Conservation (phyloP, 2,329 filamentous ascomycete genomes). For the Ophiosphaerella herpotricha region DNA sequence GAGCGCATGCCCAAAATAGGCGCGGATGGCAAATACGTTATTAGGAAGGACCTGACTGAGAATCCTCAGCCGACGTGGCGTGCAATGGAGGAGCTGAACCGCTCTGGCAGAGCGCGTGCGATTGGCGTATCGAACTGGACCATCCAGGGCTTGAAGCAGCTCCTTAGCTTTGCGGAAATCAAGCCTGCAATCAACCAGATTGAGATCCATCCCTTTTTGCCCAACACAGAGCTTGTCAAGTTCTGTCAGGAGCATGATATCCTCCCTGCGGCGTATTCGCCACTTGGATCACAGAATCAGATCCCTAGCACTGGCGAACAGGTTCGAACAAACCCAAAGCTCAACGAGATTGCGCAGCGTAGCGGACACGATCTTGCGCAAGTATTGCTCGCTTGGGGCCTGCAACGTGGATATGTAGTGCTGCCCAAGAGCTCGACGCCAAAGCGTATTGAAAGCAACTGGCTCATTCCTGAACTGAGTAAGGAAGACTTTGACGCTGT, state of each 20-base stretch:
- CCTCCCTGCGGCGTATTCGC: conserved; percentile 68
- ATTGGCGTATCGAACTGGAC: conserved; percentile 79
- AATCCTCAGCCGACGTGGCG: conserved; percentile 71
- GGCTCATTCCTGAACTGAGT: conserved; percentile 63
- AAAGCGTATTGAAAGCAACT: conserved; percentile 61
- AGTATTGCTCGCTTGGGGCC: conserved; percentile 79
- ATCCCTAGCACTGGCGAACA: conserved; percentile 71
- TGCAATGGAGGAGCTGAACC: conserved; percentile 66
- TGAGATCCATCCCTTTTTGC: conserved; percentile 75
- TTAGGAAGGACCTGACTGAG: conserved; percentile 68
- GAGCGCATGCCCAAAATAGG: conserved; percentile 61
- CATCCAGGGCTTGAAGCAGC: conserved; percentile 68
- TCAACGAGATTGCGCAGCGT: conserved; percentile 71
- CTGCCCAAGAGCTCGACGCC: conserved; percentile 50
- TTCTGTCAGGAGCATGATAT: conserved; percentile 65
- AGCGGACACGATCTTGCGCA: conserved; percentile 78
- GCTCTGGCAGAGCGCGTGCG: conserved; percentile 64
- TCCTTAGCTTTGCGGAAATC: conserved; percentile 66
- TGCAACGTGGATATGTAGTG: conserved; percentile 68
- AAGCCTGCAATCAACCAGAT: conserved; percentile 76
- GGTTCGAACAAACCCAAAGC: conserved; percentile 67
- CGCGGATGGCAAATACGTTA: conserved; percentile 61
- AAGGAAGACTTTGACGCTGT: conserved; percentile 62
- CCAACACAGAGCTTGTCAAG: conserved; percentile 63
- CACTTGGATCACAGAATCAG: conserved; percentile 71